Conservation (phyloP, 1,284 basidiomycete species). For the Leccinum cinnamomeum region DNA sequence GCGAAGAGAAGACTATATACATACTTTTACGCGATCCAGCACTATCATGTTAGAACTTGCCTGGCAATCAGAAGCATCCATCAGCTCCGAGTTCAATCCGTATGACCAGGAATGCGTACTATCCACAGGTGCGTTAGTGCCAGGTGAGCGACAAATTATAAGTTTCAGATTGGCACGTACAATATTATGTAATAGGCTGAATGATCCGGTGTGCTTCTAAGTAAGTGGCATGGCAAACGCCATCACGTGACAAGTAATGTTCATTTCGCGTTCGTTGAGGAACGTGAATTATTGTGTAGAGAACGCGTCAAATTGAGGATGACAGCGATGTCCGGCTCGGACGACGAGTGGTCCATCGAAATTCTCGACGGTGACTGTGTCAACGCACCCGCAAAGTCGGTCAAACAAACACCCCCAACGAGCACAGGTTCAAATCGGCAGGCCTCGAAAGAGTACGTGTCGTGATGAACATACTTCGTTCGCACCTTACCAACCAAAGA, state of each 20-base stretch:
- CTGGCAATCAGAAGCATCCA: not conserved
- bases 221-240: slow-evolving; percentile 4
- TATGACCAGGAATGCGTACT: not conserved
- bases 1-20: not conserved
- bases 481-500: slow-evolving; percentile 11
- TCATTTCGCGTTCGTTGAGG: slow-evolving; percentile 7
- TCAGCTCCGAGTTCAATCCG: not conserved
- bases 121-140: not conserved
- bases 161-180: no score
- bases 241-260: slow-evolving; percentile 14
- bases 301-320: slow-evolving; percentile 19
- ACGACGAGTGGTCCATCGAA: slow-evolving; percentile 34
- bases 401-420: slow-evolving; percentile 28
- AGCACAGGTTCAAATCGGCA: not conserved
- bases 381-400: slow-evolving; percentile 12
- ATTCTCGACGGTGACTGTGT: slow-evolving; percentile 28
- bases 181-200: no score
- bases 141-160: not conserved
- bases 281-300: not conserved
- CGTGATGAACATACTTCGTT: slow-evolving; percentile 15
- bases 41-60: not conserved
- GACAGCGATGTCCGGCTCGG: slow-evolving; percentile 13
- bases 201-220: no score
- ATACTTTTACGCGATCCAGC: not conserved
- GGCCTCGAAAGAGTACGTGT: slow-evolving; percentile 20